Percentiles rank a stretch among this genome's conserved stretches.
Conservation (phyloP, 176 grass and related monocot species). For the Stipa capillata region DNA sequence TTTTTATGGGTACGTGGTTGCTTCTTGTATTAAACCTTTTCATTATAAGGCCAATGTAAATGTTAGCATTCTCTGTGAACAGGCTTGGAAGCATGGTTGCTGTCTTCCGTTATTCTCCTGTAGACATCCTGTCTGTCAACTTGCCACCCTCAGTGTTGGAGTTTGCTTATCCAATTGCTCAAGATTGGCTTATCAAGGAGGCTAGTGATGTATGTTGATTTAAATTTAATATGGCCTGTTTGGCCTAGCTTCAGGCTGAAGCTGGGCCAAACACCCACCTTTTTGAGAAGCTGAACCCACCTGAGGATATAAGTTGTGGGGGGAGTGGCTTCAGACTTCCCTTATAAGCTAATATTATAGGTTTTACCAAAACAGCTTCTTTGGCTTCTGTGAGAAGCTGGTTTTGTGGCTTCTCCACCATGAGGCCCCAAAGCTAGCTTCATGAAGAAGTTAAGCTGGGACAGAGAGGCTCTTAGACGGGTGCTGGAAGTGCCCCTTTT, state of each 20-base stretch:
- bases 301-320: background rate
- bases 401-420: background rate
- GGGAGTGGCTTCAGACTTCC: background rate
- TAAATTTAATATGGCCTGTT: background rate
- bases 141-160: conserved; percentile 76
- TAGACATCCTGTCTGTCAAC: conserved; percentile 87
- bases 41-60: conserved; percentile 19
- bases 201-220: conserved; percentile 59
- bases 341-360: background rate
- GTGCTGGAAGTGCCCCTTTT: background rate
- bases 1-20: conserved; percentile 78
- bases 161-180: conserved; percentile 43
- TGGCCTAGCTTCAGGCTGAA: background rate
- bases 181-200: conserved; percentile 76
- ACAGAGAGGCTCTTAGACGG: background rate
- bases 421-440: conserved; percentile 7
- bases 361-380: background rate
- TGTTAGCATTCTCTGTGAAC: conserved; percentile 14
- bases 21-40: background rate
- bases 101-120: conserved; percentile 87
- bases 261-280: background rate
- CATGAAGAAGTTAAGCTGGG: background rate
- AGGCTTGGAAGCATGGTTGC: conserved; percentile 94
- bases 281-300: background rate
- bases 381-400: background rate